Evolutionary conservation across 257 asterid species (phyloP), one percentile per base, ranked within the genome.

Genomic region (Rauvolfia tetraphylla): DNA sequence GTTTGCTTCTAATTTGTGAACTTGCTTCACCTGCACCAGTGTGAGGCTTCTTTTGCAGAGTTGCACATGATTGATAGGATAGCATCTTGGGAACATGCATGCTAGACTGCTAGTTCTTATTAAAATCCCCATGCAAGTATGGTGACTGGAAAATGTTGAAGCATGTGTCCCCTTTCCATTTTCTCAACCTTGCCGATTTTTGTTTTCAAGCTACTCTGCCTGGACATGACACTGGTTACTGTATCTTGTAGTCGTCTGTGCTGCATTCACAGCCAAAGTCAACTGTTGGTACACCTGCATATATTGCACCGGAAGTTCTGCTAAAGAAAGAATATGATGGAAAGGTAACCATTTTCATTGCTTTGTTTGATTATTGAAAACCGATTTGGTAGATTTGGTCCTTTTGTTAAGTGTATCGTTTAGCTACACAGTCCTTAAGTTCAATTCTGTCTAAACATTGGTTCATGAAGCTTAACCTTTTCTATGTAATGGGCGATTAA

Each of bases 211-310:
- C 59, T 71, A 58, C 20, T 33, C 38, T 70, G 46, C 51, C 62
- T 14, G 58, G 56, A 10, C 57, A 38, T 67, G 63, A 23, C 39
- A 36, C 42, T 62, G 76, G n/a, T 73, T 79, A 48, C 33, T 68
- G 48, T 54, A 27, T 75, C 69, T 81, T 82, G 78, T 84, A 95
- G 98, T 95, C 99, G 23, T 91, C 99, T 0, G 98, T 95, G 89
- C 90, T 93, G 86, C 99, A 95, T 85, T 95, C 99, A 66, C 99
- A 95, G 81, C 99, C 99, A n/a, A 95, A 95, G 83, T 95, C 99
- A 68, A 95, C 99, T 63, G 99, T 95, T 53, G 99, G 99, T 72
- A 95, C 99, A n/a, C 98, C 99, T 56, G 99, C 99, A 75, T 95
- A 95, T 80, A 95, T 95, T 68, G 99, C 99, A 39, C 99, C 99